Percentiles rank a stretch among this genome's conserved stretches.
These are phyloP conservation scores for Eutrema salsugineum DNA, from an alignment of 441 rosid species.

Conservation along the genomic window DNA sequence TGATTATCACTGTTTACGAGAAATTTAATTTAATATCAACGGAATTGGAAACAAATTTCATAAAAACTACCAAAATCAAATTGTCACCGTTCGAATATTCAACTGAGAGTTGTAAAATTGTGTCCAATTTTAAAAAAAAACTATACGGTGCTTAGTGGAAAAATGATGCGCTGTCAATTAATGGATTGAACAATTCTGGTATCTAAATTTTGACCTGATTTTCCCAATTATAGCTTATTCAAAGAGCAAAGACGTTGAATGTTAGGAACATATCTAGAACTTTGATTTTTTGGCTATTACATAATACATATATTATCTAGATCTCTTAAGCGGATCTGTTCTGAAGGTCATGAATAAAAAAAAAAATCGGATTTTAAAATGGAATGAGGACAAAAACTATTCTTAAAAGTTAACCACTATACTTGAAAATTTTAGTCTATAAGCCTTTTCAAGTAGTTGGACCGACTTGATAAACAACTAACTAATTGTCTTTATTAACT, in stretches of 20 bases:
- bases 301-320: no score
- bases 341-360: no score
- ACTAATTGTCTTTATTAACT: neutral
- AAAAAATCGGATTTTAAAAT: neutral
- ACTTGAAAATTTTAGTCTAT: neutral
- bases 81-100: no score
- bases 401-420: slow-evolving; percentile 12
- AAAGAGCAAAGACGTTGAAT: neutral
- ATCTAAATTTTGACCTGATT: slow-evolving; percentile 8
- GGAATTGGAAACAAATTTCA: slow-evolving; percentile 1
- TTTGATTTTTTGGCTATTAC: neutral
- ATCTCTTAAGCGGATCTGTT: no score
- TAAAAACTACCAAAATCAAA: neutral
- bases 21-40: no score
- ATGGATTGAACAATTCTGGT: neutral
- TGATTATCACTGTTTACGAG: neutral
- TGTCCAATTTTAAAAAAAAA: no score
- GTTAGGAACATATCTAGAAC: neutral
- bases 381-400: slow-evolving; percentile 4
- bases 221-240: neutral
- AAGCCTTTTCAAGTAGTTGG: slow-evolving; percentile 22
- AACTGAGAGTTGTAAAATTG: neutral
- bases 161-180: slow-evolving; percentile 1
- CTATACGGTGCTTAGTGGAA: neutral
- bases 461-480: neutral